Conservation (phyloP, 805 yeast species). For the Wickerhamiella alocasiicola region DNA sequence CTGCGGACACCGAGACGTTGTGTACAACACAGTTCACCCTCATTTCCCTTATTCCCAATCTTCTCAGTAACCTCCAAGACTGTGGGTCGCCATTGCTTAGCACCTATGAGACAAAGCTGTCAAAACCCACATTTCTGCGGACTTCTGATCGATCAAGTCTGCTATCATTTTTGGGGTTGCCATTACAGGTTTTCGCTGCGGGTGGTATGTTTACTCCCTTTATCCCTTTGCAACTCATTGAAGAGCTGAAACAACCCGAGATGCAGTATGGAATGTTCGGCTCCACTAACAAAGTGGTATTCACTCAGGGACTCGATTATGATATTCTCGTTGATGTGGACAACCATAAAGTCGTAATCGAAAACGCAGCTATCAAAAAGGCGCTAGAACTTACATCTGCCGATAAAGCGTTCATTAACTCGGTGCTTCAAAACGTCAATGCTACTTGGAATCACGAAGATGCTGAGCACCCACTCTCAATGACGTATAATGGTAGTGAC, state of each 20-base stretch:
- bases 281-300: constrained; percentile 70
- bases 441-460: constrained; percentile 33
- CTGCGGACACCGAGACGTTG: constrained; percentile 64
- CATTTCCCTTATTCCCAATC: constrained; percentile 70
- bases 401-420: constrained; percentile 68
- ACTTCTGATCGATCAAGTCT: constrained; percentile 70
- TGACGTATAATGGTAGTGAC: constrained; percentile 59
- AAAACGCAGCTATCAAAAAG: constrained; percentile 33
- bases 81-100: constrained; percentile 67
- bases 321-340: constrained; percentile 69
- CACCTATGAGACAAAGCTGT: constrained; percentile 38
- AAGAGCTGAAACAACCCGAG: constrained; percentile 46
- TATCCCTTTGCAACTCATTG: constrained; percentile 83
- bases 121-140: constrained; percentile 52
- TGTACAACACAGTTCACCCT: constrained; percentile 77
- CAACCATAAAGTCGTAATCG: constrained; percentile 28
- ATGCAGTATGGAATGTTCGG: constrained; percentile 67
- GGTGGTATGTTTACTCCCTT: constrained; percentile 89
- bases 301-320: constrained; percentile 50
- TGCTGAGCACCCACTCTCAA: constrained; percentile 31
- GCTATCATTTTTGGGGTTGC: constrained; percentile 72
- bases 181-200: constrained; percentile 70
- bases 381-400: constrained; percentile 38
- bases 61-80: constrained; percentile 58
- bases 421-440: constrained; percentile 39